phyloP scores from a whole-genome alignment of 371 early-diverging fungal species.

The Haplosporangium sp. region DNA sequence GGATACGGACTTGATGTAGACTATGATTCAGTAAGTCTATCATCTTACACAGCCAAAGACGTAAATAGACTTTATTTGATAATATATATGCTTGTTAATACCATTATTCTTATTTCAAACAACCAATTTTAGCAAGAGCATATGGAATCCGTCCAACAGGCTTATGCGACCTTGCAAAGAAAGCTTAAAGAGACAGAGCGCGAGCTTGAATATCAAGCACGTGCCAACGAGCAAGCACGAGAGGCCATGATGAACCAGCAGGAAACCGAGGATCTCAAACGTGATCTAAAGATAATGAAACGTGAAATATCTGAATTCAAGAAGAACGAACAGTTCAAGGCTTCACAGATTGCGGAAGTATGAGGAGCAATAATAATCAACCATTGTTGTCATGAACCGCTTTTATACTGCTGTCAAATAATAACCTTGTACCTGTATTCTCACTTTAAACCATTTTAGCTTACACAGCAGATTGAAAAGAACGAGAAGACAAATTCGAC shows the following conservation, averaged over 20 bases:
- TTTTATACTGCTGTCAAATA: neutral
- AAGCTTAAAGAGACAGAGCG: constrained; percentile 29
- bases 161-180: constrained; percentile 25
- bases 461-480: constrained; percentile 38
- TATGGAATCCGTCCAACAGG: constrained; percentile 21
- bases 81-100: neutral
- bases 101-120: neutral
- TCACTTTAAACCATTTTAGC: constrained; percentile 7
- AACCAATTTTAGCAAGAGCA: constrained; percentile 13
- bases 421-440: neutral
- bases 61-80: neutral
- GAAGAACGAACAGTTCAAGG: constrained; percentile 26
- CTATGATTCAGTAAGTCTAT: constrained; percentile 27
- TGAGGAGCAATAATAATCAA: neutral
- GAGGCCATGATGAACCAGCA: constrained; percentile 33
- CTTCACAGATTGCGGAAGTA: constrained; percentile 40
- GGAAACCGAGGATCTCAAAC: constrained; percentile 29
- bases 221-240: constrained; percentile 31
- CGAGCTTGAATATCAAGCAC: constrained; percentile 32
- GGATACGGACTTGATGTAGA: constrained; percentile 38
- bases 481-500: constrained; percentile 32
- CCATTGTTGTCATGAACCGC: neutral
- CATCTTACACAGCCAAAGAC: neutral
- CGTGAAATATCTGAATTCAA: constrained; percentile 34
- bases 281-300: constrained; percentile 25